A percentile compares a stretch with the other conserved stretches of the same genome.
Conservation (phyloP, 129 eudicot genomes). For the Chrysanthemum seticuspe region DNA sequence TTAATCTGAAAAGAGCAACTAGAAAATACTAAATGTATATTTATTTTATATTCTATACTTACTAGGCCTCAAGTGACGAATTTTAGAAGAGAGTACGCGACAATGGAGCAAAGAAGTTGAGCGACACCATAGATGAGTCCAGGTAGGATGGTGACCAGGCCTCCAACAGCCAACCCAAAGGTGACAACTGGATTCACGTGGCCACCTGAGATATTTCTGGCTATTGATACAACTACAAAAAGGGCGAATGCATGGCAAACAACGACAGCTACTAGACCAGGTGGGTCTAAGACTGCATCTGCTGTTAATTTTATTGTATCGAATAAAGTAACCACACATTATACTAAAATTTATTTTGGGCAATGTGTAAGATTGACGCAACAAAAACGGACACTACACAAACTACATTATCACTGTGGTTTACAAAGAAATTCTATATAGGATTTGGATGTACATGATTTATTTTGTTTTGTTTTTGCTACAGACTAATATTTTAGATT, state of each 20-base stretch:
- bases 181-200: conserved; percentile 93
- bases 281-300: conserved; percentile 71
- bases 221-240: conserved; percentile 78
- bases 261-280: conserved; percentile 79
- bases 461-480: too few species aligned
- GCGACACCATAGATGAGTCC: conserved; percentile 79
- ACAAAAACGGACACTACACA: too few species aligned
- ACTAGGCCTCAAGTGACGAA: conserved; percentile 82
- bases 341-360: too few species aligned
- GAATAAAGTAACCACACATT: not conserved
- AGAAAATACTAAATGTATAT: too few species aligned
- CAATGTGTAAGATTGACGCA: too few species aligned
- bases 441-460: too few species aligned
- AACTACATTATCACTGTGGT: too few species aligned
- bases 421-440: too few species aligned
- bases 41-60: conserved; percentile 1
- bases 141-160: conserved; percentile 75
- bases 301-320: conserved; percentile 60
- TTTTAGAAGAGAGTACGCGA: conserved; percentile 64
- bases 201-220: conserved; percentile 90
- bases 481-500: too few species aligned
- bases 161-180: conserved; percentile 86
- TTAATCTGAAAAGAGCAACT: too few species aligned
- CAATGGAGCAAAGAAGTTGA: conserved; percentile 59
- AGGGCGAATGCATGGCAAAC: conserved; percentile 75